phyloP scores from a whole-genome alignment of 306 rosid species.

The Mucuna pruriens region DNA sequence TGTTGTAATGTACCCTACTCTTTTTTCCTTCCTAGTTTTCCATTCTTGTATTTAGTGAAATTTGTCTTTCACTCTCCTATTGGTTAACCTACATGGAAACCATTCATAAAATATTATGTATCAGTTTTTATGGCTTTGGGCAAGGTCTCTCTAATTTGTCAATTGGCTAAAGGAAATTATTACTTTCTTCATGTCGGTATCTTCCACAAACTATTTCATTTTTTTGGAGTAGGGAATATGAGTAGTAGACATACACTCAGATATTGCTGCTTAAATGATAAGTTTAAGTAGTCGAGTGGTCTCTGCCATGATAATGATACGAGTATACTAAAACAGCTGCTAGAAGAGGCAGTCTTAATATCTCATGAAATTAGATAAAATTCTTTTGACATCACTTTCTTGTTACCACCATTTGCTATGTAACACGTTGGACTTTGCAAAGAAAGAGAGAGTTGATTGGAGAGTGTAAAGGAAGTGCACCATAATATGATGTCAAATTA shows the following conservation, averaged over 20 bases:
- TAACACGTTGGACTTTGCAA: not conserved
- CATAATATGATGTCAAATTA: not conserved
- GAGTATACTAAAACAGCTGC: not conserved
- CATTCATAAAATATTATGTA: not conserved
- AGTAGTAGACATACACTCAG: not conserved
- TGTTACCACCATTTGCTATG: not conserved
- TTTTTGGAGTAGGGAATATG: not conserved
- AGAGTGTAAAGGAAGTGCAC: not conserved
- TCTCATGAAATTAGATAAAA: not conserved
- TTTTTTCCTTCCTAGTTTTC: not conserved
- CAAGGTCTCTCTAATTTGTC: not conserved
- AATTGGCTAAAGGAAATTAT: not conserved
- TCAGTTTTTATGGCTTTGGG: constrained; percentile 5
- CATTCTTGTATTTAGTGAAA: not conserved
- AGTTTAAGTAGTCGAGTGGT: not conserved
- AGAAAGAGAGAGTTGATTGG: not conserved
- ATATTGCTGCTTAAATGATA: not conserved
- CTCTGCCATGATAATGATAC: not conserved
- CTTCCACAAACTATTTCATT: not conserved
- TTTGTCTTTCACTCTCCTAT: constrained; percentile 2
- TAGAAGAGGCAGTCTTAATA: not conserved
- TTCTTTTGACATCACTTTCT: not conserved
- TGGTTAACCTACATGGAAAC: constrained; percentile 17
- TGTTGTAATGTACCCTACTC: not conserved
- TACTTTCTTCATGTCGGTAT: not conserved